Evolutionary conservation across 129 eudicot species (phyloP), one percentile per base, ranked within the genome.

Genomic region (Centella asiatica): DNA sequence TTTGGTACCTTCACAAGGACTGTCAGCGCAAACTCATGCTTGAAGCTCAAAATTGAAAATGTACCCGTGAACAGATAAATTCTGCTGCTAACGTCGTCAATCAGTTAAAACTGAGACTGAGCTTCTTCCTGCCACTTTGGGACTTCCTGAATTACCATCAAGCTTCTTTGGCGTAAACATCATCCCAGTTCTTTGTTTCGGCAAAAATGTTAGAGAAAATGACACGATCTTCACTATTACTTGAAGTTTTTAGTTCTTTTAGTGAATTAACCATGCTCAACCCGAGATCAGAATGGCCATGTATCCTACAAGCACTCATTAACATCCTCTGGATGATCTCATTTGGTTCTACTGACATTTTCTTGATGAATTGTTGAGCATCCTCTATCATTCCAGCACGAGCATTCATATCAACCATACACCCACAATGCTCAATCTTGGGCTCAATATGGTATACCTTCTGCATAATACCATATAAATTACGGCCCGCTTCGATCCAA

Each of bases 391-490:
- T 60, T 22, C 74, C 78, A 67, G 69, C 78, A 1, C 73, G 70
- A n/a, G 73, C 73, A 52, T 59, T 62, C 69, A 67, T 67, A 44
- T 74, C 73, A 52, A 74, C 73, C 65, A 74, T 51, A 26, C 78
- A 74, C 15, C 78, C 78, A 67, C 47, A 67, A 34, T 74, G 69
- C 72, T 74, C 65, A 25, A 74, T 67, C 48, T 25, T 28, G 5
- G 78, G 78, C 20, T 74, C 53, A 33, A 74, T 74, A 28, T 26
- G 29, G 68, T 67, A 74, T 13, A 29, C 58, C 29, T 61, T 28
- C 29, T 9, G 33, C 73, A 74, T 74, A 1, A 11, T 52, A 8
- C 48, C 44, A 37, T 59, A 74, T 12, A 74, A 59, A 22, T 24
- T 60, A 26, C 23, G n/a, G 29, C 78, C 78, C 39, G 64, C 64